These are phyloP conservation scores for Populus tomentosa DNA, from an alignment of 441 rosid species.

Conservation along the genomic window DNA sequence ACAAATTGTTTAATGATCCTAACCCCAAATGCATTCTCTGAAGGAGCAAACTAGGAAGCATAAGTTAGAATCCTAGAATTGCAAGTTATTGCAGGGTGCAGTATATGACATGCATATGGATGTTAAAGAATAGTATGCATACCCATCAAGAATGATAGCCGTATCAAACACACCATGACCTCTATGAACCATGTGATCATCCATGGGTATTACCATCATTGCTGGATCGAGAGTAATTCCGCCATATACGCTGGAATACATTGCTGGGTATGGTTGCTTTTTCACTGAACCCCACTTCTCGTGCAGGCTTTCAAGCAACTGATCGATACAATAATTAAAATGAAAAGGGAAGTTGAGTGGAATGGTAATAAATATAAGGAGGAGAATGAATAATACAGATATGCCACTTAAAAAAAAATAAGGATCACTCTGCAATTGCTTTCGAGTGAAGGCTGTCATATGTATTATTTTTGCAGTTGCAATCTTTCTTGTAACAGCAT, in stretches of 20 bases:
- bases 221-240: conserved; percentile 69
- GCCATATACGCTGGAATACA: conserved; percentile 65
- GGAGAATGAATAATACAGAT: background rate
- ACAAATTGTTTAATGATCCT: background rate
- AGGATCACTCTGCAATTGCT: background rate
- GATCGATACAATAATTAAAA: conserved; percentile 3
- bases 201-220: conserved; percentile 66
- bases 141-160: conserved; percentile 56
- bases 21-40: background rate
- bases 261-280: conserved; percentile 58
- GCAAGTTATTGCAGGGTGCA: background rate
- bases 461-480: background rate
- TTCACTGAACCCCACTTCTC: conserved; percentile 52
- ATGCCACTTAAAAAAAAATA: background rate
- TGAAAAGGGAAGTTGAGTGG: background rate
- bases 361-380: background rate
- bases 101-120: background rate
- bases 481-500: background rate
- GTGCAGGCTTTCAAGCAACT: conserved; percentile 62
- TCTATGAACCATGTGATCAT: conserved; percentile 78
- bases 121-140: conserved; percentile 3
- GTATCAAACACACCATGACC: conserved; percentile 76
- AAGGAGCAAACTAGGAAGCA: too few species aligned
- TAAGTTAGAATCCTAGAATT: background rate
- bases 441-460: too few species aligned